Conservation (phyloP, 2,329 filamentous ascomycete genomes). For the Annulohypoxylon truncatum region DNA sequence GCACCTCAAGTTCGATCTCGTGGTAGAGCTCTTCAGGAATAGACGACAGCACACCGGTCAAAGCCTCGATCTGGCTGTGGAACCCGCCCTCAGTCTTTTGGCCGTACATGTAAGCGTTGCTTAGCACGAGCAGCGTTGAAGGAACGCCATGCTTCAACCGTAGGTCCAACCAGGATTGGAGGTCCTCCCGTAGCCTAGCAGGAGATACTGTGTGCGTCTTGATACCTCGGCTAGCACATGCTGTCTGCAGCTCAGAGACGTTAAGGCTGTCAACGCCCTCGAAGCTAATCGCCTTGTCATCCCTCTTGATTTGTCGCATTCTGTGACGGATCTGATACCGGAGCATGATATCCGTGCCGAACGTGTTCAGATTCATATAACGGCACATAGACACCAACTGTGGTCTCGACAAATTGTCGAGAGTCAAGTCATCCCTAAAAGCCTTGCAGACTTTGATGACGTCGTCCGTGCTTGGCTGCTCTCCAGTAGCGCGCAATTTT, state of each 20-base stretch:
- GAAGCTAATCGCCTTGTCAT: conserved; percentile 92
- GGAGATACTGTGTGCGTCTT: conserved; percentile 93
- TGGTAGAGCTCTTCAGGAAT: conserved; percentile 99
- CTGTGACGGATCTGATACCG: conserved; percentile 96
- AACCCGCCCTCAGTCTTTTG: conserved; percentile 82
- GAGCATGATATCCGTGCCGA: conserved; percentile 97
- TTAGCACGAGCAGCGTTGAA: conserved; percentile 92
- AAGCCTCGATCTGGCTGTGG: conserved; percentile 88
- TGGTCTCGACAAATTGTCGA: conserved; percentile 95
- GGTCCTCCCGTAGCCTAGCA: conserved; percentile 85
- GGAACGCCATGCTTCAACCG: conserved; percentile 95
- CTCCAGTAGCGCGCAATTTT: conserved; percentile 91
- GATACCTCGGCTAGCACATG: conserved; percentile 90
- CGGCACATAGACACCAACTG: conserved; percentile 98
- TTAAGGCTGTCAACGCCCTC: conserved; percentile 94
- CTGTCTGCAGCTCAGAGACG: conserved; percentile 92
- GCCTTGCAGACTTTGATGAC: conserved; percentile 99
- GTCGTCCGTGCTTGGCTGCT: conserved; percentile 86
- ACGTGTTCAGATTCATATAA: conserved; percentile 97
- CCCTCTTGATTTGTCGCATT: conserved; percentile 99
- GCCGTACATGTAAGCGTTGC: conserved; percentile 97
- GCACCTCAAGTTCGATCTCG: conserved; percentile 98
- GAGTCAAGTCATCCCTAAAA: conserved; percentile 96
- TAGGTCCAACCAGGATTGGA: conserved; percentile 94
- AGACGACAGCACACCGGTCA: conserved; percentile 90